A percentile compares a stretch with the other conserved stretches of the same genome.
Evolutionary conservation across 1,139 yeast species (phyloP).

Genomic region (Suhomyces terraborum): DNA sequence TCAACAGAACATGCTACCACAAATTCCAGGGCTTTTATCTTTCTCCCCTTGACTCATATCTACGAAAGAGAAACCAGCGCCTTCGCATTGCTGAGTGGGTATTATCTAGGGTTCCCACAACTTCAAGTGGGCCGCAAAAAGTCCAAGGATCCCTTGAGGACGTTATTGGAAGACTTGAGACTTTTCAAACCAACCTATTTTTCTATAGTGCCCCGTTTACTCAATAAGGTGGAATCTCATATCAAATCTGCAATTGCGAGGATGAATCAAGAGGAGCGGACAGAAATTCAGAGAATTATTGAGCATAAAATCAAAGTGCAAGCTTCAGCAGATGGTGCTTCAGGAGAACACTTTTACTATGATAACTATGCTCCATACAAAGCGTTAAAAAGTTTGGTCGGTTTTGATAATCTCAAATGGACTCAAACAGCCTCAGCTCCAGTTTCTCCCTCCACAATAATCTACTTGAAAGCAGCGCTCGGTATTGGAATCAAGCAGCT

Average conservation of each 20-base stretch:
- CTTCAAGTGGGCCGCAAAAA: slow-evolving; percentile 16
- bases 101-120: slow-evolving; percentile 47
- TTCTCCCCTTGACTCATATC: slow-evolving; percentile 45
- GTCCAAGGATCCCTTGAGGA: slow-evolving; percentile 18
- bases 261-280: slow-evolving; percentile 6
- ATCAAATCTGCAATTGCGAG: slow-evolving; percentile 16
- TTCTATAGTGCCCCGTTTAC: slow-evolving; percentile 43
- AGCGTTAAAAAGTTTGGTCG: slow-evolving; percentile 17
- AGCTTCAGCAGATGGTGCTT: slow-evolving; percentile 15
- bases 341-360: slow-evolving; percentile 14
- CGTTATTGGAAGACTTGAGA: slow-evolving; percentile 31
- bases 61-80: slow-evolving; percentile 40
- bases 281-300: slow-evolving; percentile 17
- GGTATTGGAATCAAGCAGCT: slow-evolving; percentile 22
- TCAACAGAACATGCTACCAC: slow-evolving; percentile 15
- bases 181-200: slow-evolving; percentile 35
- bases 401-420: slow-evolving; percentile 24
- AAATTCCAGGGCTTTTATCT: slow-evolving; percentile 24
- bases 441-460: slow-evolving; percentile 20
- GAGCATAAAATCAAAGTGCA: slow-evolving; percentile 17
- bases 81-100: slow-evolving; percentile 36
- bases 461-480: slow-evolving; percentile 23
- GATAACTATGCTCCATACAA: slow-evolving; percentile 17
- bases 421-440: slow-evolving; percentile 28
- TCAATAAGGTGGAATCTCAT: slow-evolving; percentile 35